Evolutionary conservation across 164 flowering plant species (phyloP).

Genomic region (Warburgia ugandensis): DNA sequence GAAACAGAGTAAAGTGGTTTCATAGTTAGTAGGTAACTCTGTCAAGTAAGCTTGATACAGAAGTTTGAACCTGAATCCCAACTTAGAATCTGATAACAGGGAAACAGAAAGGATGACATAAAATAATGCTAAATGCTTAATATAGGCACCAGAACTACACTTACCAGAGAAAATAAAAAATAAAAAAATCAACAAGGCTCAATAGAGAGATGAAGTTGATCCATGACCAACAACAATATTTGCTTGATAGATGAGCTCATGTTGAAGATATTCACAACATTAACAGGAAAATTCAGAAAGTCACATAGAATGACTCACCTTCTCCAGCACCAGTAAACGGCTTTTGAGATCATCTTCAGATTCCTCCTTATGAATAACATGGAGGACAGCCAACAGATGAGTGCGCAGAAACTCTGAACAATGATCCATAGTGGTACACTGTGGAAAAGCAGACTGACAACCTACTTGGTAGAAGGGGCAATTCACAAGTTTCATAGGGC

Average conservation of each 20-base stretch:
- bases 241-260: neutral
- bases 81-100: neutral
- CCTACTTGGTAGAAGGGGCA: slow-evolving; percentile 77
- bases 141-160: neutral
- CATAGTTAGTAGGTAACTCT: neutral
- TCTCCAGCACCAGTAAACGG: slow-evolving; percentile 31
- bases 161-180: neutral
- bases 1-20: neutral
- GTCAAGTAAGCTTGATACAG: neutral
- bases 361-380: slow-evolving; percentile 43
- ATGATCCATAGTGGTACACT: slow-evolving; percentile 39
- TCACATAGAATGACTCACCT: slow-evolving; percentile 31
- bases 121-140: neutral
- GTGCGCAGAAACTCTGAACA: slow-evolving; percentile 33
- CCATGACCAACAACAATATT: neutral
- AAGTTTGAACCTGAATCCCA: neutral
- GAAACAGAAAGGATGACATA: neutral
- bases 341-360: slow-evolving; percentile 33
- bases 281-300: neutral
- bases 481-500: slow-evolving; percentile 82
- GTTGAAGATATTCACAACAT: neutral
- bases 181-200: neutral
- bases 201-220: too few species aligned
- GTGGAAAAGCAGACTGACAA: slow-evolving; percentile 49
- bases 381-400: slow-evolving; percentile 48